Evolutionary conservation across 768 basidiomycete species (phyloP), one percentile per base, ranked within the genome.

Genomic region (Cystobasidium onofrii): DNA sequence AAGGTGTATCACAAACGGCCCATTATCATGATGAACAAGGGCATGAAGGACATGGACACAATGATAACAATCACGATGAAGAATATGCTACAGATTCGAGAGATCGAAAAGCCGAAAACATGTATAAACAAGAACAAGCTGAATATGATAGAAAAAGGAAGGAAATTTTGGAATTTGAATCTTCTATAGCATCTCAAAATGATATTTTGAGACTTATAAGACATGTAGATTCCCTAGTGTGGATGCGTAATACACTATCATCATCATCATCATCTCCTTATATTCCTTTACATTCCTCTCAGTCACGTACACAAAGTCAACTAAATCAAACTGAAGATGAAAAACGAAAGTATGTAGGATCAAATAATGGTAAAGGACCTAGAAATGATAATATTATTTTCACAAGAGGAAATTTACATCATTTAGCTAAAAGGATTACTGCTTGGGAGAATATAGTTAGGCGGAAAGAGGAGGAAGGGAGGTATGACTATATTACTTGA

Each of bases 341-440:
- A 31, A 20, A 61, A 25, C 15, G 3, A 61, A 23, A 15, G 4
- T 15, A 39, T 54, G 18, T 4, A 67, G 31, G 1, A 7, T 50
- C 13, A 20, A 46, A n/a, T n/a, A n/a, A 2, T 20, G 31, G 41
- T 43, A 23, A 54, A 43, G 44, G 50, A 15, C 9, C 23, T 3
- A 23, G 65, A 23, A 67, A 29, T 34, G 65, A 67, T 50, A 36
- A 67, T 25, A 50, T 50, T 52, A 67, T 67, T 12, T 67, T 67
- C 65, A 52, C 39, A 50, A 67, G 54, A 29, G 46, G 50, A 3
- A 67, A 67, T 52, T 50, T 67, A 15, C 10, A 52, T 41, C 43
- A 67, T 33, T 23, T 67, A 4, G 41, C 41, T 7, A 50, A 20
- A 29, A 67, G 65, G 44, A 50, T 67, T 2, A 23, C 17, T 20